Percentiles rank a stretch among this genome's conserved stretches.
phyloP scores from a whole-genome alignment of 345 rosid genomes.

The Euphorbia lathyris region DNA sequence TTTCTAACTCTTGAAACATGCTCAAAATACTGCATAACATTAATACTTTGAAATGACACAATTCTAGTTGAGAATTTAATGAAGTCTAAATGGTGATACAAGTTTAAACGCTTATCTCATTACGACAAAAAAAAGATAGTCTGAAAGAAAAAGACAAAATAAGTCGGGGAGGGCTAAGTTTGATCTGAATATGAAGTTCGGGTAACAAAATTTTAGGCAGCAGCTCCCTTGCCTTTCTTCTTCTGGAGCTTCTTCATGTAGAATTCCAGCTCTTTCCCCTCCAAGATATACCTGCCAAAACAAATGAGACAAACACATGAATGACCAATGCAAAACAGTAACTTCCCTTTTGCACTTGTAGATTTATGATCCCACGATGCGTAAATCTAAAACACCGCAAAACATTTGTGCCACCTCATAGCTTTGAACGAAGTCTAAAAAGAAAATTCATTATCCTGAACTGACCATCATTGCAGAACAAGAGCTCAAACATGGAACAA shows the following conservation, averaged over 20 bases:
- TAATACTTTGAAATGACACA: neutral
- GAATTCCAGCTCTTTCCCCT: conserved; percentile 72
- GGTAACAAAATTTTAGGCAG: conserved; percentile 40
- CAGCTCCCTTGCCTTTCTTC: conserved; percentile 86
- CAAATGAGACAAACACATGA: neutral
- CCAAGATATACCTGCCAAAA: conserved; percentile 52
- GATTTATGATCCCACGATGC: neutral
- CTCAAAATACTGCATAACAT: neutral
- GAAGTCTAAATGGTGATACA: neutral
- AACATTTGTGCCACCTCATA: too few relatives aligned
- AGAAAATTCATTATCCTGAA: neutral
- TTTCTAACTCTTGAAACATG: neutral
- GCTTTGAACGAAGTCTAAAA: neutral
- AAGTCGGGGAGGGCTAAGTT: neutral
- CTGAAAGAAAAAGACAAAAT: neutral
- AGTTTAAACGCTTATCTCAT: conserved; percentile 3
- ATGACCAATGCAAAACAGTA: too few relatives aligned
- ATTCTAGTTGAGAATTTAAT: neutral
- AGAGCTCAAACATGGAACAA: neutral
- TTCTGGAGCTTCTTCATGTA: conserved; percentile 79
- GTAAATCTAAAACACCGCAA: neutral
- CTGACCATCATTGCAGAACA: neutral
- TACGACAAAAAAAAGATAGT: neutral
- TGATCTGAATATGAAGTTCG: neutral
- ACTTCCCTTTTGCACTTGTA: neutral